These are phyloP conservation scores for Vitis vinifera DNA, from an alignment of 164 flowering plant species.

Conservation along the genomic window ASM3070453v1 NC_081823.1:7684001-7684500, in stretches of 20 bases:
- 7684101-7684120: constrained; percentile 55
- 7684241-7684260: constrained; percentile 50
- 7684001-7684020: constrained; percentile 5
- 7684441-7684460: background rate
- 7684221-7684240: constrained; percentile 64
- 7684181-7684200: constrained; percentile 39
- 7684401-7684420: constrained; percentile 70
- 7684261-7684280: constrained; percentile 57
- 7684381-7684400: constrained; percentile 77
- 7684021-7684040: constrained; percentile 14
- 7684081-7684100: constrained; percentile 44
- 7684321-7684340: constrained; percentile 65
- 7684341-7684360: constrained; percentile 41
- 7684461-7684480: background rate
- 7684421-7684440: constrained; percentile 2
- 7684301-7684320: constrained; percentile 81
- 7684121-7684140: constrained; percentile 37
- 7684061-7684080: constrained; percentile 45
- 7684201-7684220: constrained; percentile 59
- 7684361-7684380: constrained; percentile 26
- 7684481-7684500: constrained; percentile 80
- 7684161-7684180: constrained; percentile 36
- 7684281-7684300: constrained; percentile 89
- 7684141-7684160: constrained; percentile 32
- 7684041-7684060: constrained; percentile 36